Base-by-base conservation (phyloP, 2,329 filamentous ascomycete species). In the Berkeleyomyces rouxiae region DNA sequence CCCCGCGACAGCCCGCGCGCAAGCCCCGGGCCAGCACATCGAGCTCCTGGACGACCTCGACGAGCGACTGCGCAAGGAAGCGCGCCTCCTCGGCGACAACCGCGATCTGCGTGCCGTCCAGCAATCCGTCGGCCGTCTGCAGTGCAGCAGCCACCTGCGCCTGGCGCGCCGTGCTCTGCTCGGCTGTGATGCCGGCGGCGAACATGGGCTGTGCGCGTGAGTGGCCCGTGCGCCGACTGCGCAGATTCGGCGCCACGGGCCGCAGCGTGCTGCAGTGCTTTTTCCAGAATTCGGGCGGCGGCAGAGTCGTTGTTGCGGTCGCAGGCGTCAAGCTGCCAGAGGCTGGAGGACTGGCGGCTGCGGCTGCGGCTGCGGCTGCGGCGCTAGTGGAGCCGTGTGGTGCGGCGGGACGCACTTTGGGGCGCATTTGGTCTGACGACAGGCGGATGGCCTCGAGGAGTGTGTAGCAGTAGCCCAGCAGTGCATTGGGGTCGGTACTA, bases 391-490 rank as follows among this genome's bases (percentile, higher is more conserved):
- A 23, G 23, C 23, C 23, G 23, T 23, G 23, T 23, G 51, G 16
- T 7, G 33, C 5, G n/a, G 33, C 7, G 51, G n/a, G 33, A 33
- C 31, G 51, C 51, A 64, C n/a, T 46, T 64, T 64, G 40, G 53
- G n/a, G n/a, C 59, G 44, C 13, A 61, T 39, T 13, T 62, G 37
- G 7, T 62, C 51, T 0, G 63, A 61, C 16, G 53, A 39, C 31
- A 61, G 43, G 7, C 55, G 11, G 31, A 64, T 46, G 16, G 33
- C 40, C 16, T 53, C 36, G 23, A 64, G 46, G 1, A 64, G 47
- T 6, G 57, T 59, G 55, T 62, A 64, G 57, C 44, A 59, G 39
- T 59, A 62, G 36, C 59, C 63, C 31, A 64, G 36, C 37, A 64
- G 47, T 23, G 11, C 42, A 43, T 51, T 53, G 39, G n/a, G 31